These are phyloP conservation scores for Melampsora larici-populina DNA, from an alignment of 1,284 basidiomycete species.

Conservation along the genomic window DNA sequence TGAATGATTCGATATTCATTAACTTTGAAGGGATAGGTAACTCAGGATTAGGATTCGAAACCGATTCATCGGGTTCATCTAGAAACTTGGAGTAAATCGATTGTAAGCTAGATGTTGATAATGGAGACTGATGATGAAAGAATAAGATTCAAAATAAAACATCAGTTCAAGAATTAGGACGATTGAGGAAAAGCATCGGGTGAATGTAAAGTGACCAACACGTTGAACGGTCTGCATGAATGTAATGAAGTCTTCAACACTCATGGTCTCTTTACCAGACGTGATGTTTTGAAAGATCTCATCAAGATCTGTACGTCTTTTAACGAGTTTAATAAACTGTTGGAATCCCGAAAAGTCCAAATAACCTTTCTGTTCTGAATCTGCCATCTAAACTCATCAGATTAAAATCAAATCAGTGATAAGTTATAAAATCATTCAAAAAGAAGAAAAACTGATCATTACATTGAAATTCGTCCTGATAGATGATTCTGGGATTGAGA, in stretches of 20 bases:
- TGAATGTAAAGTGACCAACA: constrained; percentile 3
- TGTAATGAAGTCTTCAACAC: constrained; percentile 29
- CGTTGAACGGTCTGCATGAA: constrained; percentile 43
- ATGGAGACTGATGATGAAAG: constrained; percentile 34
- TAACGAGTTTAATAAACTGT: constrained; percentile 77
- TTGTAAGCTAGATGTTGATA: constrained; percentile 41
- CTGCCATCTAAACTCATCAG: constrained; percentile 60
- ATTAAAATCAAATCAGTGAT: not conserved
- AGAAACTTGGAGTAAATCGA: constrained; percentile 48
- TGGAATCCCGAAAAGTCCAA: constrained; percentile 83
- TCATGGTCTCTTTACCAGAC: not conserved
- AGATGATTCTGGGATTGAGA: constrained; percentile 65
- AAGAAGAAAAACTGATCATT: not conserved
- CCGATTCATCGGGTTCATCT: constrained; percentile 48
- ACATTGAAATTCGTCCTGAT: constrained; percentile 62
- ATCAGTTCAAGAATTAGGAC: not conserved
- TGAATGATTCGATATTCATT: constrained; percentile 66
- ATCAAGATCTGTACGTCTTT: constrained; percentile 75
- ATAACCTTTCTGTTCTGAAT: constrained; percentile 63
- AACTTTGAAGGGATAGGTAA: not conserved
- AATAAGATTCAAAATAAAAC: constrained; percentile 19
- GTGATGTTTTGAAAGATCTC: constrained; percentile 51
- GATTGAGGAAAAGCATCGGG: not conserved
- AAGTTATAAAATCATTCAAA: not conserved
- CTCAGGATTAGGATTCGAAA: constrained; percentile 43